These are phyloP conservation scores for Aspergillus nomiae DNA, from an alignment of 2,329 filamentous ascomycete species.

Conservation along the genomic window DNA sequence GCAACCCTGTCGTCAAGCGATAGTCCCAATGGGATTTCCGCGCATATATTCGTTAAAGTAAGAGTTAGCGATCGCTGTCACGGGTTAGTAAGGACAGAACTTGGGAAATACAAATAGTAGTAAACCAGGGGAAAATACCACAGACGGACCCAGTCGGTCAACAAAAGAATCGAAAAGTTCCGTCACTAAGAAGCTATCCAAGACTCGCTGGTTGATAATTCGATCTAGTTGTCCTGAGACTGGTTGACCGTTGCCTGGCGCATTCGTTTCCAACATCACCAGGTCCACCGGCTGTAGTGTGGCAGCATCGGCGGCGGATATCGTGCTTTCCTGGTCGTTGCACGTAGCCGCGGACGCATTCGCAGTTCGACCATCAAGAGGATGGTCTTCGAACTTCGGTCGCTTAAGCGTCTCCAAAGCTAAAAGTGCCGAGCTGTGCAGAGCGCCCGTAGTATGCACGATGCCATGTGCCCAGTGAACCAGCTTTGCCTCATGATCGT, in stretches of 20 bases:
- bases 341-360: slow-evolving; percentile 7
- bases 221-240: not conserved
- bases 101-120: too few relatives aligned
- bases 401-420: slow-evolving; percentile 84
- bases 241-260: not conserved
- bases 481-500: slow-evolving; percentile 74
- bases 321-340: slow-evolving; percentile 15
- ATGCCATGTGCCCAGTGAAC: slow-evolving; percentile 83
- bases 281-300: not conserved
- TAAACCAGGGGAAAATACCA: slow-evolving; percentile 50
- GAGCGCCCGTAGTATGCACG: slow-evolving; percentile 83
- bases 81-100: slow-evolving; percentile 13
- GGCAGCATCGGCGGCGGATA: not conserved
- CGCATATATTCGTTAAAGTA: slow-evolving; percentile 83
- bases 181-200: slow-evolving; percentile 53
- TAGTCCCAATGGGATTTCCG: slow-evolving; percentile 78
- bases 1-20: slow-evolving; percentile 66
- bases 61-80: slow-evolving; percentile 78
- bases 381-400: slow-evolving; percentile 29
- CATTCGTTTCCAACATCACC: not conserved
- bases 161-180: slow-evolving; percentile 95
- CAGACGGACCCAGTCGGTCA: slow-evolving; percentile 81
- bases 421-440: slow-evolving; percentile 84
- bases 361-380: not conserved
- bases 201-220: too few relatives aligned